Evolutionary conservation across 345 rosid species (phyloP).

Genomic region (Lepidium didymum): DNA sequence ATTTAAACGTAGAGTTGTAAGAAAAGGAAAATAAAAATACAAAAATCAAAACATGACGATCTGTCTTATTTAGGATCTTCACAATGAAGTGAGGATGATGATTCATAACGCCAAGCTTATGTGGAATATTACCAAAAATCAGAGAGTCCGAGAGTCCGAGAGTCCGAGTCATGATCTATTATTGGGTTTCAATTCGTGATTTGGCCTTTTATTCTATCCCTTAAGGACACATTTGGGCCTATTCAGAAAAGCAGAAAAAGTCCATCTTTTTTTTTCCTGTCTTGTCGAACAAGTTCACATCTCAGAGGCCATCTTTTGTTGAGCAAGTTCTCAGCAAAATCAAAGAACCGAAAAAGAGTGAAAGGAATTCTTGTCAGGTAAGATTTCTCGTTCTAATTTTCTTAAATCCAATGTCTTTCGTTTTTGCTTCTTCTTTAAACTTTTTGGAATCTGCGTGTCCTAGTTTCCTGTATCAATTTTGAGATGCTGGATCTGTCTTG

Average conservation of each 20-base stretch:
- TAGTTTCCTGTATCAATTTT: not conserved
- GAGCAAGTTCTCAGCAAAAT: conserved; percentile 4
- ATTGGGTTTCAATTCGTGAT: not conserved
- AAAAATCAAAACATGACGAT: no score
- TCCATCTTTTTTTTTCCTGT: not conserved
- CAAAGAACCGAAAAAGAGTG: not conserved
- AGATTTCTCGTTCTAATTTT: not conserved
- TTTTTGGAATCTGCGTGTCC: not conserved
- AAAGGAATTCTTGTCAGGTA: not conserved
- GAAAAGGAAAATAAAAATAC: no score
- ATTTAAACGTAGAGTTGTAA: no score
- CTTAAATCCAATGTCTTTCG: not conserved
- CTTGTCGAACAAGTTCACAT: conserved; percentile 27
- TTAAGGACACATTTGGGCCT: not conserved
- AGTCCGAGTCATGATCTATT: not conserved
- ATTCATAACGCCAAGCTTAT: no score
- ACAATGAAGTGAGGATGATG: no score
- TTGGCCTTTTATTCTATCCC: not conserved
- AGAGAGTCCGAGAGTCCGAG: not conserved
- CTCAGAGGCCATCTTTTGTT: not conserved
- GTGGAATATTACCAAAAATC: not conserved
- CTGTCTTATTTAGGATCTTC: no score
- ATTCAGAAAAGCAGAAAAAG: not conserved
- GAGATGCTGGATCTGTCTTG: conserved; percentile 6
- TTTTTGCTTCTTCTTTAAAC: not conserved